A percentile compares a stretch with the other conserved stretches of the same genome.
These are phyloP conservation scores for Gloeopeniophorella convolvens DNA, from an alignment of 768 basidiomycete species.

Conservation along the genomic window DNA sequence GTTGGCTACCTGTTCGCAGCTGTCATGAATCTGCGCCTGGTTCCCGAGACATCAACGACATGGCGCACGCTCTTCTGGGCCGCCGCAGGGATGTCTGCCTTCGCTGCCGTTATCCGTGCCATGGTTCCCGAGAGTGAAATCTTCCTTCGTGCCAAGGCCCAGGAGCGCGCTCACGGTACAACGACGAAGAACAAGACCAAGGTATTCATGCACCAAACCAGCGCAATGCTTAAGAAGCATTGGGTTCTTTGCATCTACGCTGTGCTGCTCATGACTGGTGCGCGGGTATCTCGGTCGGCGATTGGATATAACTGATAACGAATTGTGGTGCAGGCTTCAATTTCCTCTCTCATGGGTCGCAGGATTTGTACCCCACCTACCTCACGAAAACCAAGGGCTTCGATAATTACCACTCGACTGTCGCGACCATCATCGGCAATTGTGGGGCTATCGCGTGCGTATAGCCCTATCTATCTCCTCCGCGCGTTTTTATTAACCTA, in stretches of 20 bases:
- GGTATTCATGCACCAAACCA: slow-evolving; percentile 66
- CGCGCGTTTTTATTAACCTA: slow-evolving; percentile 1
- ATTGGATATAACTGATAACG: slow-evolving; percentile 4
- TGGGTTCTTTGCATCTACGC: slow-evolving; percentile 84
- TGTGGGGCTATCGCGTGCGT: slow-evolving; percentile 27
- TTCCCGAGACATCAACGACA: slow-evolving; percentile 24
- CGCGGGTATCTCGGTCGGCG: not conserved
- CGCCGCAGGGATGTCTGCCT: slow-evolving; percentile 58
- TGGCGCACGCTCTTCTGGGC: slow-evolving; percentile 87
- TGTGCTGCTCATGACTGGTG: slow-evolving; percentile 68
- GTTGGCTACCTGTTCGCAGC: slow-evolving; percentile 82
- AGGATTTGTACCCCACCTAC: slow-evolving; percentile 38
- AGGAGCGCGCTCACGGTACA: slow-evolving; percentile 37
- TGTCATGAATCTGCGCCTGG: slow-evolving; percentile 69
- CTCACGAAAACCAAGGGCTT: slow-evolving; percentile 32
- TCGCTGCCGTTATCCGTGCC: slow-evolving; percentile 61
- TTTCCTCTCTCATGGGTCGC: slow-evolving; percentile 47
- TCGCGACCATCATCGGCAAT: slow-evolving; percentile 41
- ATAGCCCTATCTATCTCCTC: not conserved
- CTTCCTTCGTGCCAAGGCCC: slow-evolving; percentile 61
- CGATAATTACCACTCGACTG: slow-evolving; percentile 28
- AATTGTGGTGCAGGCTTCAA: slow-evolving; percentile 34
- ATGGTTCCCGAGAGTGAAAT: slow-evolving; percentile 71
- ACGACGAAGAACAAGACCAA: slow-evolving; percentile 47
- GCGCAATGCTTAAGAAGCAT: slow-evolving; percentile 71